Conservation (phyloP, 2,329 filamentous ascomycete genomes). For the Exophiala alcalophila region DNA sequence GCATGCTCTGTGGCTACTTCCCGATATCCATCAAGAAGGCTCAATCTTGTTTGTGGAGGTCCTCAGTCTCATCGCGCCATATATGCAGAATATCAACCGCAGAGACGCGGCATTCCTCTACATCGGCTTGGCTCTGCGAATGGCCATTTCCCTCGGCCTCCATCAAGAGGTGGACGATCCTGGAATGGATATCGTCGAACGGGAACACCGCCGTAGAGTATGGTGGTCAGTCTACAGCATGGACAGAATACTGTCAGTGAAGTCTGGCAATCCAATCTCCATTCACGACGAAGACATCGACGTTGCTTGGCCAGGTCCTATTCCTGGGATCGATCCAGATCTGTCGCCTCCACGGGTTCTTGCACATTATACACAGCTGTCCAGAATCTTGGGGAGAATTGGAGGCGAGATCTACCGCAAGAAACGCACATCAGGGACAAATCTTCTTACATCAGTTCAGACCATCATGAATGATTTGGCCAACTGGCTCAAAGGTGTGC, state of each 20-base stretch:
- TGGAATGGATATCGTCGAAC: slow-evolving; percentile 40
- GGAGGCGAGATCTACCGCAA: slow-evolving; percentile 51
- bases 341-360: slow-evolving; percentile 50
- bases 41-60: slow-evolving; percentile 56
- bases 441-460: slow-evolving; percentile 51
- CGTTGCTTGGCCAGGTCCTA: slow-evolving; percentile 38
- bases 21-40: slow-evolving; percentile 55
- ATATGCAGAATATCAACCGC: slow-evolving; percentile 57
- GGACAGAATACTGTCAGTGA: slow-evolving; percentile 53
- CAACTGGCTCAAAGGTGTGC: slow-evolving; percentile 51
- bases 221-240: slow-evolving; percentile 60
- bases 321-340: slow-evolving; percentile 38
- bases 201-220: slow-evolving; percentile 51
- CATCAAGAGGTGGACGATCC: slow-evolving; percentile 51
- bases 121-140: slow-evolving; percentile 53
- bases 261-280: slow-evolving; percentile 55
- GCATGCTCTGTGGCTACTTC: slow-evolving; percentile 51
- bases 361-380: slow-evolving; percentile 53
- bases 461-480: slow-evolving; percentile 51
- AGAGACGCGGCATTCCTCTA: slow-evolving; percentile 56
- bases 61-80: slow-evolving; percentile 54
- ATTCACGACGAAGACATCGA: slow-evolving; percentile 56
- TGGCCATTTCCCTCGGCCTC: slow-evolving; percentile 57
- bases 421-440: slow-evolving; percentile 47
- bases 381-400: slow-evolving; percentile 52